These are phyloP conservation scores for Diutina catenulata DNA, from an alignment of 1,139 yeast genomes.

Conservation along the genomic window DNA sequence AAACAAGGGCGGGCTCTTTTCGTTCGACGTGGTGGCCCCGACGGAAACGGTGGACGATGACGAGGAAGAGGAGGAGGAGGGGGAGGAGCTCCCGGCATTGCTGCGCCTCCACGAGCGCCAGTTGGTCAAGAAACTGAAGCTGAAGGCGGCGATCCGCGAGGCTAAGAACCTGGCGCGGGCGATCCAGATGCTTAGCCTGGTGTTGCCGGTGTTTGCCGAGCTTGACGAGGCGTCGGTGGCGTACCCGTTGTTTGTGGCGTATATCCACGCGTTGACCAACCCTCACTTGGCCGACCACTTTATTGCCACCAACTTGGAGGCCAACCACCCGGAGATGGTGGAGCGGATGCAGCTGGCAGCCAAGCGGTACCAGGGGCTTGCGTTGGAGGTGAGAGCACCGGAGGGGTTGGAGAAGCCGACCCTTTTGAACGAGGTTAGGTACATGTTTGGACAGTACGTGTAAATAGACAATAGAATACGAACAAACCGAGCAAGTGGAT, in stretches of 20 bases:
- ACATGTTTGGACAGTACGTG: constrained; percentile 6
- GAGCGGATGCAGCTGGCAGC: not conserved
- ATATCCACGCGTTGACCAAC: constrained; percentile 13
- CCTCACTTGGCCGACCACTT: constrained; percentile 20
- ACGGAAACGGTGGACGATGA: constrained; percentile 21
- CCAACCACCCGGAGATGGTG: constrained; percentile 16
- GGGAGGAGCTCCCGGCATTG: constrained; percentile 23
- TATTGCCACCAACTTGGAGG: constrained; percentile 19
- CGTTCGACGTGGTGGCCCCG: constrained; percentile 13
- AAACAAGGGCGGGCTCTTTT: constrained; percentile 20
- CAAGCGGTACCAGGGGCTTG: not conserved
- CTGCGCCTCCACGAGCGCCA: constrained; percentile 41
- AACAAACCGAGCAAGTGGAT: too few species aligned
- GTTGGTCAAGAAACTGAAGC: constrained; percentile 30
- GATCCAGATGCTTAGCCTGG: constrained; percentile 26
- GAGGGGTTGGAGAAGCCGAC: constrained; percentile 22
- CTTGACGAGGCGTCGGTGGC: not conserved
- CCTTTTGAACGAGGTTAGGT: constrained; percentile 23
- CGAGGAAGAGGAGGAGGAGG: constrained; percentile 14
- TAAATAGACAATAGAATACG: too few species aligned
- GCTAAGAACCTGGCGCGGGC: constrained; percentile 42
- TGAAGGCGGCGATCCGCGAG: constrained; percentile 31
- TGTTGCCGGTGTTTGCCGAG: constrained; percentile 12
- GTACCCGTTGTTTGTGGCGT: constrained; percentile 7
- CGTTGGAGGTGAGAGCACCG: constrained; percentile 14